Base-by-base conservation (phyloP, 2,329 filamentous ascomycete genomes). In the Neopestalotiopsis sp. region DNA sequence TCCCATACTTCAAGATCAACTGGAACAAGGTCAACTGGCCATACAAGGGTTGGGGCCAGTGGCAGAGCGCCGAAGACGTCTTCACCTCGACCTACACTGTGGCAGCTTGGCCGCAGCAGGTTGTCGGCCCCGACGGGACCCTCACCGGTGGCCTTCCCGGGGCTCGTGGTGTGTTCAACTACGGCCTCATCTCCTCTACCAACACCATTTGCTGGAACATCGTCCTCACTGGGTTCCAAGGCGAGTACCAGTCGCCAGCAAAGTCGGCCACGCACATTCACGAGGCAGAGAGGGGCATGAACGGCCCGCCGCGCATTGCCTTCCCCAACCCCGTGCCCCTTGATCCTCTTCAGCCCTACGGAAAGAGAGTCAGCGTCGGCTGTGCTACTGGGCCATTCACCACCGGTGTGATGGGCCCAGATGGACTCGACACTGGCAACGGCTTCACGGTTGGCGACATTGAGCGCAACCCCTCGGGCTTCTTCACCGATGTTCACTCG, bases 231-330 rank as follows among this genome's bases (percentile, higher is more conserved):
- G 80, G 80, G 69, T 85, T 88, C 74, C 79, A 78, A 28, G 86
- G 86, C 66, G 77, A 84, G 2, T 89, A 86, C 75, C 74, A 81
- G 72, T 88, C 85, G 7, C 79, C 81, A 0, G 86, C 87, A 58
- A 72, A 76, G 34, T 87, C 85, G 6, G 84, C 86, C 20, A 89
- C 86, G 1, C 86, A 89, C 76, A 85, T 89, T 71, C 86, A 89
- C 77, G 78, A 88, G 75, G 85, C 78, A 6, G 75, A 72, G 28
- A 78, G 77, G 68, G 85, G 85, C 70, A 78, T 76, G 64, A 73
- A 82, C 24, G 86, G 87, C 6, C 85, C 86, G 49, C 86, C 86
- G 67, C 81, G 86, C 73, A 79, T 87, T 69, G 83, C 82, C 3
- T 85, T 88, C 74, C 84, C 85, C 40, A 85, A 87, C 78, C 84